These are phyloP conservation scores for Jaapia argillacea DNA, from an alignment of 768 basidiomycete genomes.

Conservation along the genomic window DNA sequence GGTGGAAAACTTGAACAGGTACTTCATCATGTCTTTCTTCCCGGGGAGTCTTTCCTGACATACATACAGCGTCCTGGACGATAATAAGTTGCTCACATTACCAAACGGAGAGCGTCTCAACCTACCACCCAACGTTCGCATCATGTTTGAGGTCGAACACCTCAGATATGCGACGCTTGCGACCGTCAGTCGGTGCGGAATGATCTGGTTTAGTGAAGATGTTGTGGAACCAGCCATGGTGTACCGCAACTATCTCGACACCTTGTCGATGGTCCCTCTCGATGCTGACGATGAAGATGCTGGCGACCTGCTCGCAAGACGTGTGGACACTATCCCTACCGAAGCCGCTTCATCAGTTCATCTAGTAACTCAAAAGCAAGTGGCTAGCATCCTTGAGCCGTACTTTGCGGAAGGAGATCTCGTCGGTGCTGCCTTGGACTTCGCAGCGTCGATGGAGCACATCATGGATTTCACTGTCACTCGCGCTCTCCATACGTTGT, in stretches of 20 bases:
- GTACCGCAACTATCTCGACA: conserved; percentile 78
- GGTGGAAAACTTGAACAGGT: conserved; percentile 99
- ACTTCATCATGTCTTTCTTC: conserved; percentile 12
- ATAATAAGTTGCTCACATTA: conserved; percentile 94
- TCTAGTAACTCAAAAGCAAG: conserved; percentile 65
- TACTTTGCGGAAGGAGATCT: conserved; percentile 81
- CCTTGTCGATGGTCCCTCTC: conserved; percentile 62
- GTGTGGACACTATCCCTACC: conserved; percentile 32
- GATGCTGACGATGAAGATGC: conserved; percentile 86
- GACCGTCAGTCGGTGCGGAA: conserved; percentile 98
- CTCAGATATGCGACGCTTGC: conserved; percentile 94
- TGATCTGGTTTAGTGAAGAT: conserved; percentile 99
- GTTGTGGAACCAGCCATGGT: conserved; percentile 89
- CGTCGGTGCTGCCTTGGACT: conserved; percentile 67
- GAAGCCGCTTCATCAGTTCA: conserved; percentile 51
- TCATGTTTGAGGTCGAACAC: conserved; percentile 99
- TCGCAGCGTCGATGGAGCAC: conserved; percentile 82
- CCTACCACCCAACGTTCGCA: conserved; percentile 91
- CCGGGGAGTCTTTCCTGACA: conserved; percentile 2
- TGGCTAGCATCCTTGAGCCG: conserved; percentile 64
- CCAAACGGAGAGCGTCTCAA: conserved; percentile 98
- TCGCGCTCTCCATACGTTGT: conserved; percentile 89
- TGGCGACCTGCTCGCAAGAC: conserved; percentile 50
- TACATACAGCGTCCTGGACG: conserved; percentile 78
- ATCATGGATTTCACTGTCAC: conserved; percentile 98